Percentiles rank a stretch among this genome's conserved stretches.
phyloP scores from a whole-genome alignment of 148 eudicot genomes.

The Persicaria maculosa region DNA sequence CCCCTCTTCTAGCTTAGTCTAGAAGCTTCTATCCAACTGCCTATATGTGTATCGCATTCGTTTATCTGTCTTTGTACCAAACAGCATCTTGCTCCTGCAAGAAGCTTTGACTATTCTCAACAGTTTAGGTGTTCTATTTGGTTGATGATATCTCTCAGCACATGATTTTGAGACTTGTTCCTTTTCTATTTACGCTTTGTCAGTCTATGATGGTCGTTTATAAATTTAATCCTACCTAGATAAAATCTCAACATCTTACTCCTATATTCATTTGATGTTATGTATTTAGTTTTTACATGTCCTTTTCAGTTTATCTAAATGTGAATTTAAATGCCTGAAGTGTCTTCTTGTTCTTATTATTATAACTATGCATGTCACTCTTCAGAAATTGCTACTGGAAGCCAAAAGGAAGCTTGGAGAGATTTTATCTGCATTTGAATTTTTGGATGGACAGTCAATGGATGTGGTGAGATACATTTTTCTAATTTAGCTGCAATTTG shows the following conservation, averaged over 20 bases:
- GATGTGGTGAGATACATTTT: constrained; percentile 46
- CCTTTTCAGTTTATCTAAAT: background rate
- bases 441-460: constrained; percentile 80
- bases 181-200: constrained; percentile 2
- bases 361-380: constrained; percentile 12
- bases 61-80: background rate
- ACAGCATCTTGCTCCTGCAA: background rate
- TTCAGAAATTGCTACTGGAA: constrained; percentile 72
- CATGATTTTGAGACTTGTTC: background rate
- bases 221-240: background rate
- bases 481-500: background rate
- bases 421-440: constrained; percentile 93
- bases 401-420: constrained; percentile 94
- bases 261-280: background rate
- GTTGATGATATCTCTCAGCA: background rate
- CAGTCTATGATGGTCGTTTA: background rate
- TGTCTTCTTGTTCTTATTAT: background rate
- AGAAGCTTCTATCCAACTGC: too few species aligned
- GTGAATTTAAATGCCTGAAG: background rate
- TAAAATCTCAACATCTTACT: background rate
- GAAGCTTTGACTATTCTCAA: background rate
- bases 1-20: too few species aligned
- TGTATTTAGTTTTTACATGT: background rate
- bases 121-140: background rate
- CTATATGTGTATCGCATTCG: too few species aligned